Base-by-base conservation (phyloP, 2,329 filamentous ascomycete genomes). In the Penicillium digitatum region DNA sequence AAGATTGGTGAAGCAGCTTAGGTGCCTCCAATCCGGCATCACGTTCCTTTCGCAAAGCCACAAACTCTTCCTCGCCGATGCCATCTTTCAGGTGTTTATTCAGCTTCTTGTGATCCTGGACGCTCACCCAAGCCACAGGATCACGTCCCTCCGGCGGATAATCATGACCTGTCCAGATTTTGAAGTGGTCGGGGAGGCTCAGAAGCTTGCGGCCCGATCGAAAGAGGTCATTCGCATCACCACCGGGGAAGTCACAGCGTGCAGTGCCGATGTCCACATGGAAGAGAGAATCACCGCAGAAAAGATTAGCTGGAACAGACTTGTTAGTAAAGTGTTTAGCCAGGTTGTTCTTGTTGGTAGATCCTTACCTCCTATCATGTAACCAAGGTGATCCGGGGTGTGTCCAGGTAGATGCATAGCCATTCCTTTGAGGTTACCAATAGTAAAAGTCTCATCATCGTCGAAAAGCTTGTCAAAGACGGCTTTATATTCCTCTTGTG, bases 361-460 rank as follows among this genome's bases (percentile, higher is more conserved):
- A 32, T 20, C 18, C 59, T 49, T 61, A 68, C 69, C 66, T 64
- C 81, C 82, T 53, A 87, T 79, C 35, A 72, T 71, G 59, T 87
- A 87, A 0, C 84, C 84, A 10, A 87, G 60, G 55, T 86, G 83
- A 60, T 87, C 84, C 0, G 83, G 82, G 0, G 83, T 86, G 60
- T 87, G 83, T 0, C 84, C 84, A 0, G 84, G 83, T 0, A 87
- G 76, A 61, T 86, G 82, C 0, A 86, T 68, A 1, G 78, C 82
- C 6, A 67, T 72, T 2, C 72, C 81, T 1, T 60, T 65, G 16
- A 87, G 27, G 0, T 66, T 51, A 0, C 84, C 84, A 46, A 87
- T 74, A 0, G 59, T 29, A 55, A 87, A 85, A 0, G 53, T 62
- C 55, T 85, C 81, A 34, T 83, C 77, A 35, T 87, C 83, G 0